phyloP scores from a whole-genome alignment of 805 yeast genomes.

The Metschnikowia rubicola region DNA sequence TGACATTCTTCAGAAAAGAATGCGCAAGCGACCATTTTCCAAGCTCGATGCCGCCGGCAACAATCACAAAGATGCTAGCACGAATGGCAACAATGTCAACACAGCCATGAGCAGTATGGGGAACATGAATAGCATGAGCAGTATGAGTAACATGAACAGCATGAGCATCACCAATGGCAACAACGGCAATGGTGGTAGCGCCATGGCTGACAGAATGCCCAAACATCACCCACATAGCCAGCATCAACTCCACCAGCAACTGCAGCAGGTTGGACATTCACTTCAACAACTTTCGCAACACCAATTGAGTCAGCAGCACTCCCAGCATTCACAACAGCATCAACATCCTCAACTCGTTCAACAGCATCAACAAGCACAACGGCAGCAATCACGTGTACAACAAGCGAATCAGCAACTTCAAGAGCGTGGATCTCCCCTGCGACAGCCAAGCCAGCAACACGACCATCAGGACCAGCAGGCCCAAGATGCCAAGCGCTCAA shows the following conservation, averaged over 20 bases:
- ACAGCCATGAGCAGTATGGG: neutral
- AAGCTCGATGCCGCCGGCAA: slow-evolving; percentile 3
- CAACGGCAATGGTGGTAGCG: neutral
- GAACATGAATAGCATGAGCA: neutral
- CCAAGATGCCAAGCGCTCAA: slow-evolving; percentile 4
- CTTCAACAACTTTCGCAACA: neutral
- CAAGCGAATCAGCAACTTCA: slow-evolving; percentile 3
- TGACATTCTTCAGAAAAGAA: slow-evolving; percentile 7
- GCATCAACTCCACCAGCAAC: slow-evolving; percentile 2
- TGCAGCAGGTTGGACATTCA: neutral
- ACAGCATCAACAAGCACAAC: neutral
- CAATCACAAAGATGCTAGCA: neutral
- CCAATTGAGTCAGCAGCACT: neutral
- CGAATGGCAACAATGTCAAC: neutral
- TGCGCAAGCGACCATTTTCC: slow-evolving; percentile 10
- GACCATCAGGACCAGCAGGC: slow-evolving; percentile 1
- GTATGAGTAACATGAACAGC: neutral
- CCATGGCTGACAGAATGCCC: slow-evolving; percentile 2
- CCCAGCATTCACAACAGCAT: slow-evolving; percentile 1
- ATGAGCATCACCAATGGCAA: neutral
- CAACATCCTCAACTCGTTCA: neutral
- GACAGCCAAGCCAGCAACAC: slow-evolving; percentile 1
- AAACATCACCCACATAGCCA: slow-evolving; percentile 8
- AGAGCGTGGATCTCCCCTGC: slow-evolving; percentile 2
- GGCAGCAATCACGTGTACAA: slow-evolving; percentile 1